Evolutionary conservation across 805 yeast species (phyloP).

Genomic region (Sugiyamaella valdiviana): DNA sequence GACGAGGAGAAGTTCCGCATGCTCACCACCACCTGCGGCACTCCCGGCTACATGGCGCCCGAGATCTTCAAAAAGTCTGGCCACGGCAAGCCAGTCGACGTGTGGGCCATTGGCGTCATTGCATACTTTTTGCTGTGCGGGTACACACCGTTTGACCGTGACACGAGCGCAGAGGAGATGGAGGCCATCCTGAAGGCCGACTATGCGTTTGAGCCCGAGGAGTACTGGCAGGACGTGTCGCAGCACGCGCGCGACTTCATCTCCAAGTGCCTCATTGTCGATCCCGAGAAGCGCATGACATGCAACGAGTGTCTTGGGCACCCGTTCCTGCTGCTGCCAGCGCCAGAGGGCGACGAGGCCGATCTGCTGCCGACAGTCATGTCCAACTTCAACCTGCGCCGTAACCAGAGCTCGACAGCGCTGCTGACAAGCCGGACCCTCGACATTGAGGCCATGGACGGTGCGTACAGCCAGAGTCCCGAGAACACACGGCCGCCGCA

Average conservation of each 20-base stretch:
- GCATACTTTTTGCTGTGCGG: slow-evolving; percentile 67
- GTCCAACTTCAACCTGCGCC: slow-evolving; percentile 21
- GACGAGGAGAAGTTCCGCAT: slow-evolving; percentile 34
- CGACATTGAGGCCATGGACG: slow-evolving; percentile 28
- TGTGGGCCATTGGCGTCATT: slow-evolving; percentile 73
- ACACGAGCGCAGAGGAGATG: slow-evolving; percentile 59
- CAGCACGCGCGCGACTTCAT: slow-evolving; percentile 53
- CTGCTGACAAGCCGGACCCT: slow-evolving; percentile 6
- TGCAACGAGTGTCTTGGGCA: slow-evolving; percentile 42
- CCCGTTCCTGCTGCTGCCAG: slow-evolving; percentile 33
- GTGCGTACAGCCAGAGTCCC: slow-evolving; percentile 30
- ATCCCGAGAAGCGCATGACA: slow-evolving; percentile 42
- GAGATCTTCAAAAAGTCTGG: slow-evolving; percentile 50
- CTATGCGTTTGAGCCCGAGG: slow-evolving; percentile 54
- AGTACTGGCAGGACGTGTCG: slow-evolving; percentile 48
- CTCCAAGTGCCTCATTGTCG: slow-evolving; percentile 44
- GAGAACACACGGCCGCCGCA: slow-evolving; percentile 18
- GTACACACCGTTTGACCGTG: slow-evolving; percentile 74
- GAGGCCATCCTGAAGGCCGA: slow-evolving; percentile 57
- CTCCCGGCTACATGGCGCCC: slow-evolving; percentile 72
- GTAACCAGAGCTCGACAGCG: slow-evolving; percentile 10
- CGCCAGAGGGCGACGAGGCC: slow-evolving; percentile 21
- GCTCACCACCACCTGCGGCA: slow-evolving; percentile 53
- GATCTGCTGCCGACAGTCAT: slow-evolving; percentile 31
- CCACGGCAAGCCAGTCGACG: slow-evolving; percentile 57